Conservation (phyloP, 1,284 basidiomycete genomes). For the Omphalotus olearius region DNA sequence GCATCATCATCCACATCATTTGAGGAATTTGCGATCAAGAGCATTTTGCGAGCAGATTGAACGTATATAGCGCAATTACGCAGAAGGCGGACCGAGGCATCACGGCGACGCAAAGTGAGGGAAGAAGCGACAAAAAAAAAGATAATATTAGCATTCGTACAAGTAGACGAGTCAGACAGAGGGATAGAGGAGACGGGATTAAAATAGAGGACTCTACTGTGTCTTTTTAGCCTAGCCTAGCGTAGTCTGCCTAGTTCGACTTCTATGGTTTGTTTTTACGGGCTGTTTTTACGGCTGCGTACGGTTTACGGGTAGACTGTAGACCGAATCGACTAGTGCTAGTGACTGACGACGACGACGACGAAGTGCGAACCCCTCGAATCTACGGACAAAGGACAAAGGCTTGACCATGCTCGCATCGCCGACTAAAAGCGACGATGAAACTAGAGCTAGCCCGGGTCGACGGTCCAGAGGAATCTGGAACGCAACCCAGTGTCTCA, state of each 20-base stretch:
- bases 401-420: no score
- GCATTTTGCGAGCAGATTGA: no score
- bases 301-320: constrained; percentile 39
- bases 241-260: constrained; percentile 51
- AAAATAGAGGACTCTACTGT: constrained; percentile 69
- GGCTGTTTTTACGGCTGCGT: constrained; percentile 33
- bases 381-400: no score
- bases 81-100: constrained; percentile 7
- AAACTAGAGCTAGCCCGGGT: no score
- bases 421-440: background rate
- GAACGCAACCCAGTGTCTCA: no score
- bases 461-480: no score
- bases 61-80: no score
- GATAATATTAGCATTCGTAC: constrained; percentile 72
- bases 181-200: background rate
- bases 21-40: constrained; percentile 13
- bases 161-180: constrained; percentile 54
- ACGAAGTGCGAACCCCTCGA: background rate
- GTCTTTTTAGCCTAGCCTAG: constrained; percentile 60
- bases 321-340: background rate
- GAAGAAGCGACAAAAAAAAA: constrained; percentile 16
- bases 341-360: constrained; percentile 4
- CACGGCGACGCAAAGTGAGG: constrained; percentile 29
- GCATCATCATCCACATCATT: no score
- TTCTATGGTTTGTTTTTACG: no score